Evolutionary conservation across 352 stramenopile genomes (phyloP), one percentile per base, ranked within the genome.

Genomic region (Phytophthora boehmeriae): DNA sequence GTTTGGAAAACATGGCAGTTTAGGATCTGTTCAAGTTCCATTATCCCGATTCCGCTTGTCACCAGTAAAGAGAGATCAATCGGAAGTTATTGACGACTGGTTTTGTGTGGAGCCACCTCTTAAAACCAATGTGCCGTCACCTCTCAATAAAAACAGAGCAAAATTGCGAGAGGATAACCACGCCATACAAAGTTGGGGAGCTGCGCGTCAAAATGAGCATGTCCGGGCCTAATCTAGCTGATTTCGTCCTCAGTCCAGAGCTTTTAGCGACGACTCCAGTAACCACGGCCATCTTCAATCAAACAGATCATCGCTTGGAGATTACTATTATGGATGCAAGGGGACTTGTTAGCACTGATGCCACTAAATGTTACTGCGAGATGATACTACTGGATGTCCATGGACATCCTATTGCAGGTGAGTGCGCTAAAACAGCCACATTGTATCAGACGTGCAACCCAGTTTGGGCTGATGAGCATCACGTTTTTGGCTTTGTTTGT

Each of bases 261-360:
- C 28, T 66, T 32, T 67, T 65, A 1, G 62, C 72, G 2, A 69
- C 73, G 38, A 81, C 53, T 32, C 74, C 66, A 10, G 77, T 86
- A 5, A 78, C 77, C n/a, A 83, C 71, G 5, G 68, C 68, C 4
- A 74, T 54, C 5, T 58, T 70, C 2, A 78, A 90, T 27, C 80
- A 92, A 55, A 83, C 76, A 1, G 83, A 92, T 53, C 89, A 90
- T 32, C 78, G 83, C 1, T 65, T 92, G 27, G 83, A 92, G 56
- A 69, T 92, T 8, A 78, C 71, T 6, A 69, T 92, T 10, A 17
- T 92, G 5, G 68, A 56, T 16, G 80, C 80, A 4, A 75, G 68
- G 16, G 63, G 78, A 28, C 60, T 92, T 11, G 83, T 90, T 32
- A 77, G 68, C 32, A 59, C 80, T 0, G 79, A 89, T 34, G 68